A percentile compares a stretch with the other conserved stretches of the same genome.
phyloP scores from a whole-genome alignment of 768 basidiomycete species.

The Cystobasidium tubakii region DNA sequence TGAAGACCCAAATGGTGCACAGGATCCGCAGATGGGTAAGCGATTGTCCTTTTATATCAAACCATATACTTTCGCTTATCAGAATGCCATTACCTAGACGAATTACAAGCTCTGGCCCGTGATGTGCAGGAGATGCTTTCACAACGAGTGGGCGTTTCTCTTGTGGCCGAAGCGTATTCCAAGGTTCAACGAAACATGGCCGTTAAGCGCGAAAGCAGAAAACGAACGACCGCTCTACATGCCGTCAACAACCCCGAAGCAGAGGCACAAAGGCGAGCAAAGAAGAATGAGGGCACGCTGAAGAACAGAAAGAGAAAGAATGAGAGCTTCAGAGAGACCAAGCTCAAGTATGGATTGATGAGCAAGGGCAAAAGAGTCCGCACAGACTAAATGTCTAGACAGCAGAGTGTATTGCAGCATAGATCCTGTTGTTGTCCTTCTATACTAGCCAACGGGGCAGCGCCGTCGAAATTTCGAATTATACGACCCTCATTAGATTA shows the following conservation, averaged over 20 bases:
- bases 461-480: too few species aligned
- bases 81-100: conserved; percentile 55
- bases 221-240: conserved; percentile 57
- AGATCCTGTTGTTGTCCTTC: not conserved
- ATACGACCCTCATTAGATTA: too few species aligned
- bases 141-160: conserved; percentile 75
- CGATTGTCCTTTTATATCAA: conserved; percentile 29
- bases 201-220: conserved; percentile 65
- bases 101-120: conserved; percentile 68
- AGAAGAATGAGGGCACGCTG: conserved; percentile 40
- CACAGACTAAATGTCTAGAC: not conserved
- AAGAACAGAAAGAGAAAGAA: conserved; percentile 43
- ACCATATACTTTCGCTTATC: not conserved
- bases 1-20: conserved; percentile 71
- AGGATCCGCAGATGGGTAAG: conserved; percentile 71
- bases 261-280: conserved; percentile 41
- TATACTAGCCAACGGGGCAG: too few species aligned
- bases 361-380: not conserved
- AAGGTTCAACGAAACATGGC: conserved; percentile 67
- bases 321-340: conserved; percentile 38
- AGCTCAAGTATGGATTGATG: conserved; percentile 8
- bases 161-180: conserved; percentile 72
- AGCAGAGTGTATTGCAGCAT: not conserved
- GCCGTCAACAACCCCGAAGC: conserved; percentile 43
- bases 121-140: conserved; percentile 86